These are phyloP conservation scores for Hemerocallis citrina DNA, from an alignment of 106 monocot species.

Conservation along the genomic window DNA sequence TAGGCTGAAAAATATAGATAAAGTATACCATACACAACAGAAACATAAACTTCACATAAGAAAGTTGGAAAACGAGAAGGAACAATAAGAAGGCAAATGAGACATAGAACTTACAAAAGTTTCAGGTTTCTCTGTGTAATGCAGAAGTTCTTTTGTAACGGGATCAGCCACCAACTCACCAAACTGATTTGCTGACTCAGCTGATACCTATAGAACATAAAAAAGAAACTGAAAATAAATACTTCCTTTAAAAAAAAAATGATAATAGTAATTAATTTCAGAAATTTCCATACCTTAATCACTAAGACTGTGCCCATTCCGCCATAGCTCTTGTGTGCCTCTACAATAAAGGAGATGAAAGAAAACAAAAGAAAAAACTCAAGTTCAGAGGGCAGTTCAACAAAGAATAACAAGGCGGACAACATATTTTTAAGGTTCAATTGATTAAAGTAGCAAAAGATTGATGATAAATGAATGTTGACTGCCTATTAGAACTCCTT, in stretches of 20 bases:
- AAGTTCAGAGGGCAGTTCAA: background rate
- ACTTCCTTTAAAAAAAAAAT: conserved; percentile 1
- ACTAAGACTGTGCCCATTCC: conserved; percentile 30
- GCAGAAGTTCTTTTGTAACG: conserved; percentile 63
- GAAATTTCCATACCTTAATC: conserved; percentile 15
- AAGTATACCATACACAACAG: background rate
- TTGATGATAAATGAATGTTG: background rate
- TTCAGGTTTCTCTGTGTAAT: conserved; percentile 92
- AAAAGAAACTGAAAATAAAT: background rate
- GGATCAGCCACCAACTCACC: conserved; percentile 91
- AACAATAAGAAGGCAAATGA: background rate
- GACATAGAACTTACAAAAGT: conserved; percentile 65
- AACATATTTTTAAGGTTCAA: background rate
- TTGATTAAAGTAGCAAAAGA: background rate
- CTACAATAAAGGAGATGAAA: conserved; percentile 6
- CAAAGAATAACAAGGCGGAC: background rate
- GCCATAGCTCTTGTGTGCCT: conserved; percentile 22
- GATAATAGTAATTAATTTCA: background rate
- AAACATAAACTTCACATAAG: background rate
- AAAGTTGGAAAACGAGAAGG: background rate
- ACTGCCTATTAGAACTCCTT: background rate
- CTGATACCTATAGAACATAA: conserved; percentile 4
- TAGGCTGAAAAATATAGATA: background rate
- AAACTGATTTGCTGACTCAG: conserved; percentile 58
- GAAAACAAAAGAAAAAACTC: background rate